Conservation (phyloP, 192 early-diverging fungal genomes). For the Coemansia sp. region DNA sequence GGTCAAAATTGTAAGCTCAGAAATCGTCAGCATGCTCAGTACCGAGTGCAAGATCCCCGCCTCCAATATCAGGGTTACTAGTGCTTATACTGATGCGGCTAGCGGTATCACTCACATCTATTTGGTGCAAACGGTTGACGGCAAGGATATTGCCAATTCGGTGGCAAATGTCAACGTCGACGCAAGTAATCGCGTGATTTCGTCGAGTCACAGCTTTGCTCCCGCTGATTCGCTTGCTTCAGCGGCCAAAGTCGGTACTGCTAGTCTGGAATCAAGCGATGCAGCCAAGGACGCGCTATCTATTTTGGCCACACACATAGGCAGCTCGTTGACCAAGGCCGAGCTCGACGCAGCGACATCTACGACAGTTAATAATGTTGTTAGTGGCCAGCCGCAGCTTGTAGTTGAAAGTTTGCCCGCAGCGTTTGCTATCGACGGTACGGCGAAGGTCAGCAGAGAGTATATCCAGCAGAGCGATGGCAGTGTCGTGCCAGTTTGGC, state of each 20-base stretch:
- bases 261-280: conserved; percentile 6
- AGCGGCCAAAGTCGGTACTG: background rate
- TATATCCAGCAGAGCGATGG: conserved; percentile 69
- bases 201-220: conserved; percentile 73
- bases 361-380: background rate
- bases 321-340: background rate
- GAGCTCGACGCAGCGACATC: background rate
- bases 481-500: conserved; percentile 74
- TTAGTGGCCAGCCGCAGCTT: conserved; percentile 4
- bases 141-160: conserved; percentile 77
- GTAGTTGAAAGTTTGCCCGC: conserved; percentile 51
- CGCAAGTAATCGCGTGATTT: conserved; percentile 63
- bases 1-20: conserved; percentile 8
- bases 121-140: conserved; percentile 71
- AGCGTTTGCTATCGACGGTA: conserved; percentile 13
- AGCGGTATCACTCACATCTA: conserved; percentile 88
- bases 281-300: conserved; percentile 17
- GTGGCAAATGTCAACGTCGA: conserved; percentile 86
- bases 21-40: conserved; percentile 14
- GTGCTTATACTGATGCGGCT: conserved; percentile 67
- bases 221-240: conserved; percentile 6
- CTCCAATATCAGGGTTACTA: conserved; percentile 58
- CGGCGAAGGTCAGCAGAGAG: conserved; percentile 59
- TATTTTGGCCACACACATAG: conserved; percentile 20
- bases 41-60: conserved; percentile 4